Evolutionary conservation across 78 protist species (phyloP).

Genomic region (Emiliania huxleyi): DNA sequence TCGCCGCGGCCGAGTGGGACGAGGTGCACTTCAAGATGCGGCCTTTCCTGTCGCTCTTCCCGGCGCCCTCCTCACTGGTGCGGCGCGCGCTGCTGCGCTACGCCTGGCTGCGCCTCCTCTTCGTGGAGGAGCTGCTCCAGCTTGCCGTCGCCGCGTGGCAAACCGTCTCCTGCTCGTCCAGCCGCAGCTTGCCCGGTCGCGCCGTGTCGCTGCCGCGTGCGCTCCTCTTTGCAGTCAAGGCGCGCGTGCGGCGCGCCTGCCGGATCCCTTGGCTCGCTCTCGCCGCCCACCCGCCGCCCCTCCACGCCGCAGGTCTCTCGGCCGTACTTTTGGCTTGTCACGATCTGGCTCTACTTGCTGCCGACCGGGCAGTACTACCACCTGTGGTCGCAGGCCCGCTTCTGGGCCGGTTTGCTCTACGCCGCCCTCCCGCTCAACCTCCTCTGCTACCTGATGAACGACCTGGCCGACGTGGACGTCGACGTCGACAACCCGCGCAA

Average conservation of each 20-base stretch:
- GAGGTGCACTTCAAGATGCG: constrained; percentile 23
- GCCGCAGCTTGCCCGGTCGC: no score
- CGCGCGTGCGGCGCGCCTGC: not conserved
- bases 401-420: no score
- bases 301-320: not conserved
- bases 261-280: not conserved
- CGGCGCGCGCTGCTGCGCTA: not conserved
- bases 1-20: not conserved
- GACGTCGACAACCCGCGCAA: not conserved
- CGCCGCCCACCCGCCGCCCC: not conserved
- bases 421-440: not conserved
- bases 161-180: no score
- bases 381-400: not conserved
- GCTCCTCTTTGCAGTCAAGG: no score
- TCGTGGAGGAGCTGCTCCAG: no score
- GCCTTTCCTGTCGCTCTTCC: not conserved
- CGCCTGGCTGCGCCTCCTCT: not conserved
- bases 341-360: not conserved
- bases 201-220: no score
- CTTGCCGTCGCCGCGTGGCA: no score
- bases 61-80: not conserved
- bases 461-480: not conserved
- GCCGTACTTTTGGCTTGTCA: not conserved
- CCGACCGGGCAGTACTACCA: not conserved
- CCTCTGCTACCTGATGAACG: not conserved